Evolutionary conservation across 176 grass and related monocot genomes (phyloP), one percentile per base, ranked within the genome.

Genomic region (Carex myosuroides): DNA sequence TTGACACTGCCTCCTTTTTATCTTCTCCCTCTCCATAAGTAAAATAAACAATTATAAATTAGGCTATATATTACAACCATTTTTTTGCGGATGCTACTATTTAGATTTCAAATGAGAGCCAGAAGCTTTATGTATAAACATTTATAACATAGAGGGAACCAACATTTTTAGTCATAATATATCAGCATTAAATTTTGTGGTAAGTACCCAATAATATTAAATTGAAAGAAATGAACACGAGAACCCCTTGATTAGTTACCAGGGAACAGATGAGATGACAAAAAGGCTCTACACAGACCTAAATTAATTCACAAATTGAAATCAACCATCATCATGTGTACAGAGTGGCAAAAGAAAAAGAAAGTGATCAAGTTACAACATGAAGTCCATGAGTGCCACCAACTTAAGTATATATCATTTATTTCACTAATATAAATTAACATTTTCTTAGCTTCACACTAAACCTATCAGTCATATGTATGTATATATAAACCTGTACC

Each of bases 381-480:
- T 50, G 65, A 5, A 69, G 39, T 41, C 33, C 32, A 69, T 18
- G 65, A 69, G 14, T 6, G 16, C 35, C 16, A 44, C 14, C 70
- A 52, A 41, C 33, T 39, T 1, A 72, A 76, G 48, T 21, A 44
- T 44, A 44, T 44, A 22, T 73, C 18, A 50, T 73, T 76, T 76
- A 76, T 76, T 55, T 54, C 72, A 55, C 48, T 16, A 53, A 48
- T 55, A 55, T 24, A 54, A 76, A 29, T 76, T 54, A 26, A 52
- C 8, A 52, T 52, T 74, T 30, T 76, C 44, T 76, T 76, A 76
- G 20, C 6, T 55, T 55, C 72, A 76, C 11, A 8, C 72, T 55
- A 76, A 76, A 54, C 48, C 73, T 56, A 77, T 77, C 50, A 77
- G 73, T 56, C 32, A 56, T 32, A 30, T 77, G 50, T 77, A 77